phyloP scores from a whole-genome alignment of 305 asterid genomes.

The Solanum hybrid region DNA sequence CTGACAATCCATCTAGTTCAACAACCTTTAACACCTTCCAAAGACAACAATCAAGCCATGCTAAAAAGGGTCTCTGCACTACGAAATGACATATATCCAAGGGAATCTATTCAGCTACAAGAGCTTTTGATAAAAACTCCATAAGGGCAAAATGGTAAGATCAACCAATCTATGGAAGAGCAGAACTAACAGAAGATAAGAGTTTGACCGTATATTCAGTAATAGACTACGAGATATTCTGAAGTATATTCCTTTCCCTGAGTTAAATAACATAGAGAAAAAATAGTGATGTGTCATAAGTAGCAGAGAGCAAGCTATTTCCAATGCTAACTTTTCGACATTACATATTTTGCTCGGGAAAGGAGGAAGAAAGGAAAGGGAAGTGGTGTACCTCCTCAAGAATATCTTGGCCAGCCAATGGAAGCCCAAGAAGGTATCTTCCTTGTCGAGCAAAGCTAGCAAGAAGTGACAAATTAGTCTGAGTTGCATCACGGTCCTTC shows the following conservation, averaged over 20 bases:
- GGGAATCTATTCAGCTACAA: neutral
- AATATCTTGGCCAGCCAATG: slow-evolving; percentile 65
- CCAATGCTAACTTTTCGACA: neutral
- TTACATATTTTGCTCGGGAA: neutral
- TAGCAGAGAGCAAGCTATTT: neutral
- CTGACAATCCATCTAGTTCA: neutral
- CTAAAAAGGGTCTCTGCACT: neutral
- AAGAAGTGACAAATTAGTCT: slow-evolving; percentile 91
- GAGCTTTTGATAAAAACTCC: slow-evolving; percentile 1
- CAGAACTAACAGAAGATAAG: neutral
- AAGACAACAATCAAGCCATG: neutral
- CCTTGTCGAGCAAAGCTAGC: slow-evolving; percentile 98
- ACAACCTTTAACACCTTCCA: neutral
- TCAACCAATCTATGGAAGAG: neutral
- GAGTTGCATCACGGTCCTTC: slow-evolving; percentile 95
- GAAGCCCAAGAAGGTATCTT: slow-evolving; percentile 84
- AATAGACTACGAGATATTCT: neutral
- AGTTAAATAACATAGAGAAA: neutral
- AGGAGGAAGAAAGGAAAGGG: neutral
- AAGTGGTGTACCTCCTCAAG: slow-evolving; percentile 65
- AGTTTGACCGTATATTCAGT: neutral
- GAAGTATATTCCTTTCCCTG: neutral
- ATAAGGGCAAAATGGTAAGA: neutral
- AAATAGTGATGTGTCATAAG: neutral
- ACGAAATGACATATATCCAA: neutral